Conservation (phyloP, 805 yeast genomes). For the Lipomyces anomalus region DNA sequence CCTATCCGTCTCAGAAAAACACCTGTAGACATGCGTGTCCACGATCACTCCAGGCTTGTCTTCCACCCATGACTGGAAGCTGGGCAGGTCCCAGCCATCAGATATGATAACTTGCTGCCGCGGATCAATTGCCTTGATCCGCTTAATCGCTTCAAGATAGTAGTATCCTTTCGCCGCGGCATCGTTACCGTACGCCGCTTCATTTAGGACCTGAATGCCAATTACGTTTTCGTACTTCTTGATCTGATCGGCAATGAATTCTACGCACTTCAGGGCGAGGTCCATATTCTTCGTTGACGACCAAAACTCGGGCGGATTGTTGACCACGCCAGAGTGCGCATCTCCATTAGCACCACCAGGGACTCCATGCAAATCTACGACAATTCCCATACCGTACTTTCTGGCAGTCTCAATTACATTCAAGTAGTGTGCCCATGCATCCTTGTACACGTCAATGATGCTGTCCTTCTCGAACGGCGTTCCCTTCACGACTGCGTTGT, state of each 20-base stretch:
- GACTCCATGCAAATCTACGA: conserved; percentile 81
- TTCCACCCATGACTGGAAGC: conserved; percentile 63
- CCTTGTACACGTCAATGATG: conserved; percentile 48
- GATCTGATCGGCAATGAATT: conserved; percentile 59
- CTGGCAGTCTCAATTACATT: conserved; percentile 52
- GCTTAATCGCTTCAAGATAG: conserved; percentile 57
- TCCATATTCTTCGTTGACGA: conserved; percentile 33
- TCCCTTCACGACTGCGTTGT: conserved; percentile 44
- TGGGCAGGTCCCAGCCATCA: conserved; percentile 90
- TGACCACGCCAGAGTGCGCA: conserved; percentile 75
- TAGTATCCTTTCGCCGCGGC: conserved; percentile 52
- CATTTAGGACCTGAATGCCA: conserved; percentile 83
- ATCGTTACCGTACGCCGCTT: conserved; percentile 59
- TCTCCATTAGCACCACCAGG: conserved; percentile 91
- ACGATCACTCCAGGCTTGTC: conserved; percentile 60
- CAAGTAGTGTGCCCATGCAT: conserved; percentile 60
- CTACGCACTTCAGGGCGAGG: conserved; percentile 46
- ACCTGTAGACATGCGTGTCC: conserved; percentile 82
- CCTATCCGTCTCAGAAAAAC: conserved; percentile 73
- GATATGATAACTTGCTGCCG: conserved; percentile 71
- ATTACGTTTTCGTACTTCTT: conserved; percentile 57
- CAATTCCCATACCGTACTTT: conserved; percentile 57
- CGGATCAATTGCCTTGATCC: conserved; percentile 51
- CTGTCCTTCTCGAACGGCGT: conserved; percentile 55
- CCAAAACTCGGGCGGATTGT: conserved; percentile 61